Evolutionary conservation across 176 grass and related monocot genomes (phyloP), one percentile per base, ranked within the genome.

Genomic region (Tillandsia leiboldiana): DNA sequence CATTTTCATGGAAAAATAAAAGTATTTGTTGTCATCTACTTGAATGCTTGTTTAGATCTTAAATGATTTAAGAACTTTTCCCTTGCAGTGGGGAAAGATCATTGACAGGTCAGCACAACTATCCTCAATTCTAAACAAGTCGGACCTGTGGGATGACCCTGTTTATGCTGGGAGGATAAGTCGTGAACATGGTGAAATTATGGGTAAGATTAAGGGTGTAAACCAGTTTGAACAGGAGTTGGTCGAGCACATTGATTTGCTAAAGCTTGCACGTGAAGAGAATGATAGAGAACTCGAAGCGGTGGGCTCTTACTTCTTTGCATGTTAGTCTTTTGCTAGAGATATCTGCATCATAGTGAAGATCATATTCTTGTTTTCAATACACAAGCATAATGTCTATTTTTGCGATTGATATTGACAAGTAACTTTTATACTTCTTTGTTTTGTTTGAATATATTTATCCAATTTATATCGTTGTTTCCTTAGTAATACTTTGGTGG

Each of bases 71-170:
- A 42, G 33, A 42, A 42, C 63, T 65, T 6, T 82, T 74, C 84
- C 51, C 56, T 57, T 11, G 69, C 81, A 97, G 93, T 97, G 93
- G 93, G 80, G 65, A 83, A 90, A 81, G 76, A 75, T 90, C 59
- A 77, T 92, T 70, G 76, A 86, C 63, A 90, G 81, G 73, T 80
- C 82, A 10, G 83, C 67, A 52, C 93, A 92, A 73, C 42, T 97
- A 66, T 72, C 84, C 74, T 47, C 73, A 61, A 84, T 80, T 26
- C 65, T 97, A 76, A 91, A 90, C 78, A 92, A 78, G 64, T 67
- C 93, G 66, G 86, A 92, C 62, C 84, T 97, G 8, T 97, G 93
- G 93, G 93, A 92, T 68, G 89, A 97, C 83, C 79, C 93, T 15
- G 70, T 76, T 85, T 82, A 80, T 53, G 93, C 93, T 51, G 86